A percentile compares a stretch with the other conserved stretches of the same genome.
Conservation (phyloP, 176 grass and related monocot species). For the Echinochloa phyllopogon region DNA sequence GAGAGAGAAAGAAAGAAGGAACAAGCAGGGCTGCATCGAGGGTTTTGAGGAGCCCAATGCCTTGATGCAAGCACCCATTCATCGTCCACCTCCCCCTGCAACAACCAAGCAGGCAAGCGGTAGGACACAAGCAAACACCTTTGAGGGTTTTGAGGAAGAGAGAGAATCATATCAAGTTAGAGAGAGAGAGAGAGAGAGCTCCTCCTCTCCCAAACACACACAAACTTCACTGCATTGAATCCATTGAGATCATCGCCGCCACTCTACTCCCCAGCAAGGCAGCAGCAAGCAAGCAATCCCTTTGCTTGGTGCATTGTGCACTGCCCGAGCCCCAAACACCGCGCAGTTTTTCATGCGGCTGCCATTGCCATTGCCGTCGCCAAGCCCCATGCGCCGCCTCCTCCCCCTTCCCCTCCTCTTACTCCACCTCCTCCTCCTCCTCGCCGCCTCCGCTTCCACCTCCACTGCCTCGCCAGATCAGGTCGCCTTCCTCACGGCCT, state of each 20-base stretch:
- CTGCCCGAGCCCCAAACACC: slow-evolving; percentile 45
- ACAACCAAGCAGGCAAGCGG: not conserved
- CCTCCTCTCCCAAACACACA: not conserved
- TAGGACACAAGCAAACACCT: slow-evolving; percentile 50
- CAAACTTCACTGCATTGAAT: not conserved
- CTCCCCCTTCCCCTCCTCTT: slow-evolving; percentile 42
- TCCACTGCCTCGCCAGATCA: slow-evolving; percentile 5
- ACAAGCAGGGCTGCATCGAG: not conserved
- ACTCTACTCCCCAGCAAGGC: too few relatives aligned
- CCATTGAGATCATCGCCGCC: slow-evolving; percentile 57
- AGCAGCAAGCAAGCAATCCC: not conserved
- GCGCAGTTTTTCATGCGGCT: slow-evolving; percentile 64
- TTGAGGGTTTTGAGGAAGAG: slow-evolving; percentile 54
- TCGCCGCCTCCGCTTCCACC: not conserved
- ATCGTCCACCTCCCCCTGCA: slow-evolving; percentile 21
- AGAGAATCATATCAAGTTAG: slow-evolving; percentile 3
- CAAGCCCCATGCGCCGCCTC: slow-evolving; percentile 62
- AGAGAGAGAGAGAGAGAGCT: not conserved
- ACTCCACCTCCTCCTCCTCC: slow-evolving; percentile 25
- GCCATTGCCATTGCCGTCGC: slow-evolving; percentile 43
- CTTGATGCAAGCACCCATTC: slow-evolving; percentile 47
- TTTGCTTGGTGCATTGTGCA: slow-evolving; percentile 67
- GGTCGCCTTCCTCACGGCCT: slow-evolving; percentile 68
- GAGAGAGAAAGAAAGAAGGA: not conserved
- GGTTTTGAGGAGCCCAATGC: slow-evolving; percentile 47